Conservation (phyloP, 1,284 basidiomycete genomes). For the Trametes pubescens region DNA sequence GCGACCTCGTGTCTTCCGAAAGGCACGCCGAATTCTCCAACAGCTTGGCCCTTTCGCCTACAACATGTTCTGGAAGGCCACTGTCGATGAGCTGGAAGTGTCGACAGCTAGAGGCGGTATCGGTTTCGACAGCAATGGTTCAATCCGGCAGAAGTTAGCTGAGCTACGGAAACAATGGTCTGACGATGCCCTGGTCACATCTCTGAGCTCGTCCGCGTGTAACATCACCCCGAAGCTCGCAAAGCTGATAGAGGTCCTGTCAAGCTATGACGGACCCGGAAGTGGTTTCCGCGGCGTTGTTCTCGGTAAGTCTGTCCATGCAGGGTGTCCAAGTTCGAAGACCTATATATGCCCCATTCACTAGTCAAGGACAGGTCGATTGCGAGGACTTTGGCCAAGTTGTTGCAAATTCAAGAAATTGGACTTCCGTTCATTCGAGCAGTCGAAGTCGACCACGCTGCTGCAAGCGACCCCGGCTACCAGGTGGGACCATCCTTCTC, state of each 20-base stretch:
- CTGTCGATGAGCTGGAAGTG: conserved; percentile 44
- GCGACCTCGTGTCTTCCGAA: conserved; percentile 51
- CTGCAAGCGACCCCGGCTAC: conserved; percentile 48
- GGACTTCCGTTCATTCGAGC: conserved; percentile 40
- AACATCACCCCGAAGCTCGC: conserved; percentile 74
- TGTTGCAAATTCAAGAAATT: conserved; percentile 45
- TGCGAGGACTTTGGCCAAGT: conserved; percentile 55
- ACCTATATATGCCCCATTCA: conserved; percentile 1
- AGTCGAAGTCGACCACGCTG: conserved; percentile 35
- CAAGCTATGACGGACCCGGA: conserved; percentile 57
- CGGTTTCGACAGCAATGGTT: neutral
- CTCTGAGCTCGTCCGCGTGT: conserved; percentile 58
- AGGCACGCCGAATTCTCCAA: conserved; percentile 53
- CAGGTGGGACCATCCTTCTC: conserved; percentile 45
- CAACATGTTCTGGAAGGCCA: conserved; percentile 69
- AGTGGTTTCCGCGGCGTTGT: conserved; percentile 69
- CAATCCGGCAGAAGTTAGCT: conserved; percentile 37
- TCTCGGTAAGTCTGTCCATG: conserved; percentile 55
- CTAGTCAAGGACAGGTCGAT: conserved; percentile 55
- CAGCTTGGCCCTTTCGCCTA: conserved; percentile 70
- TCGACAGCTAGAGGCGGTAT: neutral
- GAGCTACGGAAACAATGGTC: conserved; percentile 62
- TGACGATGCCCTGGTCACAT: conserved; percentile 66
- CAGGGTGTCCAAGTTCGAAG: neutral
- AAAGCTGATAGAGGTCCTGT: conserved; percentile 63